phyloP scores from a whole-genome alignment of 331 rosid genomes.

The Dryas integrifolia region DNA sequence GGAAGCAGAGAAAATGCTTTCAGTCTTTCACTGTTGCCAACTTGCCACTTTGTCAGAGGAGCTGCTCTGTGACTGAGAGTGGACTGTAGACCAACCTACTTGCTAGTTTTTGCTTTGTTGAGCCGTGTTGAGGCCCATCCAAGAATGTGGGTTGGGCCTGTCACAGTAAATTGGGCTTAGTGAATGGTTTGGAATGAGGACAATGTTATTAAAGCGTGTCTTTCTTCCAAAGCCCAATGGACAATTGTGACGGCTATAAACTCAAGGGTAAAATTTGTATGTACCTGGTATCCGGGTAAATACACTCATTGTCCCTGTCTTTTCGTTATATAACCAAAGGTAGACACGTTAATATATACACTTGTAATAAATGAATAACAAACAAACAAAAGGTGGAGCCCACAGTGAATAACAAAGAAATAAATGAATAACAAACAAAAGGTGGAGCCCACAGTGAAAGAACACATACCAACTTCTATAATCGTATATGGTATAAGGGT shows the following conservation, averaged over 20 bases:
- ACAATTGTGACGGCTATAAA: no score
- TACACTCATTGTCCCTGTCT: no score
- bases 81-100: not conserved
- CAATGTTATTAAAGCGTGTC: no score
- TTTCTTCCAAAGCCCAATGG: no score
- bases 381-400: not conserved
- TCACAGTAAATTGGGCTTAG: not conserved
- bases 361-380: no score
- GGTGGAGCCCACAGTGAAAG: not conserved
- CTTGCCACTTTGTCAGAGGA: not conserved
- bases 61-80: not conserved
- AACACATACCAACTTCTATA: slow-evolving; percentile 4
- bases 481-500: no score
- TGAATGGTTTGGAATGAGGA: not conserved
- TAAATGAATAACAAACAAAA: not conserved
- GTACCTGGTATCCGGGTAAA: no score
- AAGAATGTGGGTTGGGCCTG: no score
- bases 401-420: no score
- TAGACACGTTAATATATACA: no score
- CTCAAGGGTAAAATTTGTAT: no score
- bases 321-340: no score
- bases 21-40: not conserved
- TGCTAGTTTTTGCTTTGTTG: not conserved
- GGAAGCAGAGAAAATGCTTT: not conserved
- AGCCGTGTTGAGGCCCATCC: not conserved